A percentile compares a stretch with the other conserved stretches of the same genome.
phyloP scores from a whole-genome alignment of 495 filamentous ascomycete genomes.

The Amniculicola lignicola region DNA sequence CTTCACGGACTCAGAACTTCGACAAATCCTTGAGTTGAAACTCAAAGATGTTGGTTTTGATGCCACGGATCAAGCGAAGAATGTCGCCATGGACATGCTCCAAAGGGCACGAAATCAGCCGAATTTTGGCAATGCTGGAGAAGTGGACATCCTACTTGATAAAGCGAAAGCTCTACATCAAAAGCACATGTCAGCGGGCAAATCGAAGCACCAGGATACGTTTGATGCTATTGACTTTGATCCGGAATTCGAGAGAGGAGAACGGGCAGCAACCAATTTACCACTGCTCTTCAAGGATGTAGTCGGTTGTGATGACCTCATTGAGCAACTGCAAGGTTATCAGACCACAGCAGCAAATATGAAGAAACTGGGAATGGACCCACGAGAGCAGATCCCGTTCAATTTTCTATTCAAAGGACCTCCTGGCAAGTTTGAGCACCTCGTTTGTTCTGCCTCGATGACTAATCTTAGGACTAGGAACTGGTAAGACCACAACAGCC shows the following conservation, averaged over 20 bases:
- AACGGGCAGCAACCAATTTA: constrained; percentile 51
- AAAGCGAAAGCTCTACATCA: constrained; percentile 59
- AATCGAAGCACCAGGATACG: constrained; percentile 5
- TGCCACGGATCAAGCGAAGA: constrained; percentile 44
- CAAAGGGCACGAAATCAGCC: constrained; percentile 52
- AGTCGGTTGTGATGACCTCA: constrained; percentile 62
- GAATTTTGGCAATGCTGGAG: constrained; percentile 61
- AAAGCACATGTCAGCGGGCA: constrained; percentile 42
- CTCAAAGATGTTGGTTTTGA: constrained; percentile 49
- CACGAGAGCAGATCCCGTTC: constrained; percentile 55
- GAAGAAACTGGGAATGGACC: constrained; percentile 53
- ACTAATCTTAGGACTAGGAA: constrained; percentile 49
- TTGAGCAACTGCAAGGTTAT: constrained; percentile 59
- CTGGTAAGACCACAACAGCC: constrained; percentile 73
- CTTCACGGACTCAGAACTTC: constrained; percentile 58
- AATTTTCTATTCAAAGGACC: constrained; percentile 65
- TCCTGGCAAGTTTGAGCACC: constrained; percentile 49
- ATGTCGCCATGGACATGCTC: constrained; percentile 52
- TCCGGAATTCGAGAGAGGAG: constrained; percentile 57
- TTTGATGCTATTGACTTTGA: constrained; percentile 69
- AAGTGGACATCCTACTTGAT: constrained; percentile 64
- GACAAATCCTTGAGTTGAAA: constrained; percentile 57
- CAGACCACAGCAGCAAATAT: constrained; percentile 53
- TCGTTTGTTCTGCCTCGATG: background rate
- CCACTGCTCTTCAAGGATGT: constrained; percentile 60